Base-by-base conservation (phyloP, 768 basidiomycete species). In the Mycena crocata region DNA sequence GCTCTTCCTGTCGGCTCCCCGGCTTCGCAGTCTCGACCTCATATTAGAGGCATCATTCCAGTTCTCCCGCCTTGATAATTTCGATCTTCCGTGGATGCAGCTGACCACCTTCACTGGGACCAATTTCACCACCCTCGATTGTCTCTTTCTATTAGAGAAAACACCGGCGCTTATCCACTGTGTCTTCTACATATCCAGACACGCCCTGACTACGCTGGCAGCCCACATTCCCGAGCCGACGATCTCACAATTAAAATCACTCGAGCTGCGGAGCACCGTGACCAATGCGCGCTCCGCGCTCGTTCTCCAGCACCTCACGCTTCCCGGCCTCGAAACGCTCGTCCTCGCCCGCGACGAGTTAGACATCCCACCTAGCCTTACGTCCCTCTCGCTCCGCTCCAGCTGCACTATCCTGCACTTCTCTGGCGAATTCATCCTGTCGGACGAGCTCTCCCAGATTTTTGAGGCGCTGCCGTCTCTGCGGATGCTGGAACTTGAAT, bases 21-120 rank as follows among this genome's bases (percentile, higher is more conserved):
- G 35, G 17, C 48, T 62, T 9, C 59, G 49, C 28, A 64, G 51
- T 31, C 54, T 67, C 30, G 59, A 67, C 54, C 26, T 67, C 13
- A 48, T 40, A 8, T 31, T 67, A 17, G 59, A 62, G 26, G 21
- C 32, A 13, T 2, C 35, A 19, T 10, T 9, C 34, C n/a, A 55
- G 13, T 19, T 66, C 19, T 10, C 3, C 14, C 46, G 66, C n/a
- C 14, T 67, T 9, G 59, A 46, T 13, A 17, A 34, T 21, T 37
- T 66, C 54, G 17, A 17, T 1, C 34, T 67, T 12, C 66, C 66
- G 5, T 67, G 51, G 12, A 24, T 6, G 1, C 59, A 61, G 50
- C 28, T 67, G 15, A 60, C 58, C 10, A 61, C 34, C n/a, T 56
- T 62, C 59, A 67, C 54, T 6, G 66, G 59, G 14, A 62, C 59